Evolutionary conservation across 345 rosid genomes (phyloP).

Genomic region (Rhodamnia rubescens): DNA sequence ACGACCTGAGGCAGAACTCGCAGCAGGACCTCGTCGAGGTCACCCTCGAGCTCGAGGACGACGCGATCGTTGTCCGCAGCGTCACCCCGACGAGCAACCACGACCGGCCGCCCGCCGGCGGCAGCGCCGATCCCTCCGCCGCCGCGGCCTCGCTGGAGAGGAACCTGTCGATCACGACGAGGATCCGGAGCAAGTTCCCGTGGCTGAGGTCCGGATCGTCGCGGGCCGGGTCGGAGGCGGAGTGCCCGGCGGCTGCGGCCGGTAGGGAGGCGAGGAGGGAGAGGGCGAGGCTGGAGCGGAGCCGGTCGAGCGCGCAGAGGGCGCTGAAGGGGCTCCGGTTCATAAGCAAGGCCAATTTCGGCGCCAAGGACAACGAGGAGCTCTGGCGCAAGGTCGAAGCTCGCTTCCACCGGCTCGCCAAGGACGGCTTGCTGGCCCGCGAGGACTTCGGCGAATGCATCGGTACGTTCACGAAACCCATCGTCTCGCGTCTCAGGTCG

Average conservation of each 20-base stretch:
- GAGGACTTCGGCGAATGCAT: slow-evolving; percentile 94
- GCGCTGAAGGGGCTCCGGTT: slow-evolving; percentile 75
- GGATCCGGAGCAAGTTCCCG: slow-evolving; percentile 45
- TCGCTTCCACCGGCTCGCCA: slow-evolving; percentile 42
- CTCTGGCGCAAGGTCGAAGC: slow-evolving; percentile 67
- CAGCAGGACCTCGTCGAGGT: slow-evolving; percentile 57
- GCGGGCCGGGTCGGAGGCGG: slow-evolving; percentile 26
- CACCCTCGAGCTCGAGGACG: slow-evolving; percentile 62
- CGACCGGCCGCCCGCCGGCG: background rate
- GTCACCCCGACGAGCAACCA: slow-evolving; percentile 26
- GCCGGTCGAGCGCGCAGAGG: slow-evolving; percentile 61
- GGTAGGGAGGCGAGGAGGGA: slow-evolving; percentile 51
- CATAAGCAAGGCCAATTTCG: slow-evolving; percentile 44
- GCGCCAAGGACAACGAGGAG: slow-evolving; percentile 21
- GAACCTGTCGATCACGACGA: slow-evolving; percentile 48
- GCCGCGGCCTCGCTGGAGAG: slow-evolving; percentile 9
- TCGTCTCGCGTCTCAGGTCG: background rate
- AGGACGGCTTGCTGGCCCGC: slow-evolving; percentile 59
- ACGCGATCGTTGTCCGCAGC: slow-evolving; percentile 57
- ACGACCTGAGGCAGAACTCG: slow-evolving; percentile 26
- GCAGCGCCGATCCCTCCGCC: background rate
- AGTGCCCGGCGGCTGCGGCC: slow-evolving; percentile 11
- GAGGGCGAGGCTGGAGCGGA: slow-evolving; percentile 47
- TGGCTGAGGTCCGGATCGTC: slow-evolving; percentile 52
- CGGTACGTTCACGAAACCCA: slow-evolving; percentile 22